A percentile compares a stretch with the other conserved stretches of the same genome.
phyloP scores from a whole-genome alignment of 805 yeast species.

The Kockiozyma suomiensis region DNA sequence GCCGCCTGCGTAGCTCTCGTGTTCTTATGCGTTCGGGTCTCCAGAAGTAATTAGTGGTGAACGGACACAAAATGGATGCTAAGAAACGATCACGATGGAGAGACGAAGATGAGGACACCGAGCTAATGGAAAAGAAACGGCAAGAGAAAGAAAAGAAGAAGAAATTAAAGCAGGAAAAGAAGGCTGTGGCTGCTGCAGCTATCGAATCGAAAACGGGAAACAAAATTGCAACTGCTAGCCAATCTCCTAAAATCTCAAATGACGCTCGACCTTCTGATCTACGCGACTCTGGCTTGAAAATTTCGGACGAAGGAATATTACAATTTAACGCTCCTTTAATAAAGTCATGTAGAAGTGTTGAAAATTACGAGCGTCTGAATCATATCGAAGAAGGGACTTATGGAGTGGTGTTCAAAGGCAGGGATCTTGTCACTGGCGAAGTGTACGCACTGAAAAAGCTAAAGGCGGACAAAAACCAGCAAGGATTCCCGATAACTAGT shows the following conservation, averaged over 20 bases:
- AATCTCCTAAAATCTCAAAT: no score
- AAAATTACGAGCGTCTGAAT: slow-evolving; percentile 36
- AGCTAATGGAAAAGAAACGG: neutral
- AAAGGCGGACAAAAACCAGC: slow-evolving; percentile 47
- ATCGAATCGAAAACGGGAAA: neutral
- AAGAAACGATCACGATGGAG: slow-evolving; percentile 31
- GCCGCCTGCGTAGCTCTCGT: no score
- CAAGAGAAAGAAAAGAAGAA: slow-evolving; percentile 25
- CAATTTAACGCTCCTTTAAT: slow-evolving; percentile 9
- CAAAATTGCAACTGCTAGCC: no score
- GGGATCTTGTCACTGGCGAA: slow-evolving; percentile 47
- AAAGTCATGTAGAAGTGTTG: slow-evolving; percentile 28
- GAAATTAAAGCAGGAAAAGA: slow-evolving; percentile 21
- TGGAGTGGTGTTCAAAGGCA: slow-evolving; percentile 64
- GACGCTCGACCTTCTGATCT: neutral
- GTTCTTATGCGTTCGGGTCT: no score
- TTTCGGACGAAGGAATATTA: slow-evolving; percentile 10
- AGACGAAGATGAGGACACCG: slow-evolving; percentile 29
- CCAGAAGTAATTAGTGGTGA: no score
- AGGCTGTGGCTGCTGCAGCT: neutral
- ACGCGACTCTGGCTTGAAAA: neutral
- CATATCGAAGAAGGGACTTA: slow-evolving; percentile 46
- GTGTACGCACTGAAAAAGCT: slow-evolving; percentile 64
- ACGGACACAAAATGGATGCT: slow-evolving; percentile 15
- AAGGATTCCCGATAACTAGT: slow-evolving; percentile 69